Evolutionary conservation across 495 filamentous ascomycete species (phyloP).

Genomic region (Tuber calosporum): DNA sequence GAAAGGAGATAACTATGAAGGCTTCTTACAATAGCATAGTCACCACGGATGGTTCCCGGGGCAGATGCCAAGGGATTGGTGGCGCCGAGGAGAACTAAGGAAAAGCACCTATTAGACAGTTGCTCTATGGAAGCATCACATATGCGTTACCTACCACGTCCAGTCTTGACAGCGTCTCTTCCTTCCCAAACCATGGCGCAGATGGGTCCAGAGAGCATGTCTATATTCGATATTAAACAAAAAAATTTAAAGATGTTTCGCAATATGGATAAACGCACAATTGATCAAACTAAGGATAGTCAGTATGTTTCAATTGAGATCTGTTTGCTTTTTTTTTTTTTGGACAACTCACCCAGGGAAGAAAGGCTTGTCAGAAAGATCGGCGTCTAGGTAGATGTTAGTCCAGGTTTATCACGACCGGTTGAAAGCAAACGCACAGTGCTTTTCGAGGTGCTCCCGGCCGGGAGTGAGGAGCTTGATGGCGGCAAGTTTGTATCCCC

Average conservation of each 20-base stretch:
- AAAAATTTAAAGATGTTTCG: not conserved
- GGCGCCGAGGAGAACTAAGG: conserved; percentile 76
- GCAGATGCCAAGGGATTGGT: conserved; percentile 92
- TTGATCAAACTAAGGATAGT: conserved; percentile 57
- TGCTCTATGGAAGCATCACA: not conserved
- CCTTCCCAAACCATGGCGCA: conserved; percentile 99
- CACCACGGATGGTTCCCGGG: conserved; percentile 95
- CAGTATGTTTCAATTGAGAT: conserved; percentile 44
- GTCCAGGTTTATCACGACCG: not conserved
- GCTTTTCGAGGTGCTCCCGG: conserved; percentile 92
- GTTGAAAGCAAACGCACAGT: conserved; percentile 53
- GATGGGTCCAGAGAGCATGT: conserved; percentile 96
- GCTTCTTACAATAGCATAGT: conserved; percentile 57
- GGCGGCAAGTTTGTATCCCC: conserved; percentile 95
- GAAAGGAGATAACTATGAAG: not conserved
- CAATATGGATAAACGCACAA: not conserved
- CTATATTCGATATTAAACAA: conserved; percentile 48
- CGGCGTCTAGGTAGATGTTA: conserved; percentile 56
- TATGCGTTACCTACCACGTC: conserved; percentile 59
- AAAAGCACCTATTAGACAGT: conserved; percentile 24
- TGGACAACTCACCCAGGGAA: conserved; percentile 57
- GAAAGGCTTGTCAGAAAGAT: conserved; percentile 90
- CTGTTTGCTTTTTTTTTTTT: not conserved
- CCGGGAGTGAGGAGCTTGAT: conserved; percentile 85
- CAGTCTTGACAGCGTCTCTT: conserved; percentile 94